Evolutionary conservation across 129 eudicot species (phyloP).

Genomic region (Arctium minus): DNA sequence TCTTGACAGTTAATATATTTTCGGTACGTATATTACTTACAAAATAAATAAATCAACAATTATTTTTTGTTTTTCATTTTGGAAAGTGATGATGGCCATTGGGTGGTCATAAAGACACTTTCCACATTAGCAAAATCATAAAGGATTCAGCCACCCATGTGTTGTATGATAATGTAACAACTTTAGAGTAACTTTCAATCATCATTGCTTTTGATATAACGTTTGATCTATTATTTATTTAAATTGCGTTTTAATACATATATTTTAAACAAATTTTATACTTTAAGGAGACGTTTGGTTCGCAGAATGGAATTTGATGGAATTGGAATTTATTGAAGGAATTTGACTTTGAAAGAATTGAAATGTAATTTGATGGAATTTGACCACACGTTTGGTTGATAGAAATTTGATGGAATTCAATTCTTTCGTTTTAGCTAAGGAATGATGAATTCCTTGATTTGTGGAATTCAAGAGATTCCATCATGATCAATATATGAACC

Average conservation of each 20-base stretch:
- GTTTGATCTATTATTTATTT: neutral
- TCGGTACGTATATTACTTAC: no score
- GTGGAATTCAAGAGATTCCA: neutral
- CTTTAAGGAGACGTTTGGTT: no score
- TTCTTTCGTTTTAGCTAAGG: no score
- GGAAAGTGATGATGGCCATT: neutral
- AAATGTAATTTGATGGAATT: no score
- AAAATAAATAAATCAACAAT: neutral
- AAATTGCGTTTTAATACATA: neutral
- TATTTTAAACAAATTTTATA: neutral
- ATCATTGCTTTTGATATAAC: neutral
- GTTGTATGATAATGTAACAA: neutral
- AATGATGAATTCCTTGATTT: no score
- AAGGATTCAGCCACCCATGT: slow-evolving; percentile 8
- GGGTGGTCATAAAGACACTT: slow-evolving; percentile 1
- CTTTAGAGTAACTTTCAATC: neutral
- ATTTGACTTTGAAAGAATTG: no score
- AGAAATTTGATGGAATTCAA: no score
- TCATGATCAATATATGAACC: no score
- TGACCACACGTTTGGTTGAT: no score
- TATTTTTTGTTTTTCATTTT: neutral
- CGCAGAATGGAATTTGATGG: no score
- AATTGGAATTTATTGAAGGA: no score
- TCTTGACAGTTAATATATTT: no score
- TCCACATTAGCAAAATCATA: slow-evolving; percentile 1